Base-by-base conservation (phyloP, 2,329 filamentous ascomycete species). In the Phoma sp. region DNA sequence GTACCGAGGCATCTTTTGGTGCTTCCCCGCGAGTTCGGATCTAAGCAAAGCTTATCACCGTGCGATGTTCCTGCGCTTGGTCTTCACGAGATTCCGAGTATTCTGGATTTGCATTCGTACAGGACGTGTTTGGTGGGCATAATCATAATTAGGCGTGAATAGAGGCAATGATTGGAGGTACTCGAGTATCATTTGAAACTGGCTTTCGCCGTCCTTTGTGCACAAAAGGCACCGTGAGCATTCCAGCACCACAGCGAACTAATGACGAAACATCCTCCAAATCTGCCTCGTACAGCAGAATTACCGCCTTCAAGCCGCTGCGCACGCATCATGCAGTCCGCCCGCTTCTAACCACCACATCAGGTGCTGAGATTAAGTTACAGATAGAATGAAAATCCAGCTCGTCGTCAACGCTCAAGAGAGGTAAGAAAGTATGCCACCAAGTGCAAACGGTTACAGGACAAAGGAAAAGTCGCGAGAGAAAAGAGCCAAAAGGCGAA, bases 341-440 rank as follows among this genome's bases (percentile, higher is more conserved):
- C 47, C 38, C 43, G 53, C 43, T 31, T 51, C 45, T 40, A 54
- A 45, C 55, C 50, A 57, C 27, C 52, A 59, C 40, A 39, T 43
- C 29, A 27, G 13, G 51, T 50, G 41, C 45, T 44, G 52, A 41
- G 15, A 53, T 50, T 56, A 56, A 15, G 53, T 57, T 57, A 57
- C 27, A 39, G 15, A 7, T 13, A 25, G 35, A 39, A 48, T 9
- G n/a, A 38, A 29, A 57, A 44, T 12, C 48, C 54, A 51, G 48
- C 54, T 52, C 43, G 48, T 57, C 48, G 48, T 57, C 47, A 57
- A 51, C 43, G 54, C 54, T 43, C 38, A 51, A 56, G 43, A 54
- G 32, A 27, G 13, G 35, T 47, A 25, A 35, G 17, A n/a, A 48
- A 51, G 39, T 43, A 47, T 48, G 53, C 53, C 19, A 17, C 38